Conservation (phyloP, 208 protist species). For the Leishmania turanica region DNA sequence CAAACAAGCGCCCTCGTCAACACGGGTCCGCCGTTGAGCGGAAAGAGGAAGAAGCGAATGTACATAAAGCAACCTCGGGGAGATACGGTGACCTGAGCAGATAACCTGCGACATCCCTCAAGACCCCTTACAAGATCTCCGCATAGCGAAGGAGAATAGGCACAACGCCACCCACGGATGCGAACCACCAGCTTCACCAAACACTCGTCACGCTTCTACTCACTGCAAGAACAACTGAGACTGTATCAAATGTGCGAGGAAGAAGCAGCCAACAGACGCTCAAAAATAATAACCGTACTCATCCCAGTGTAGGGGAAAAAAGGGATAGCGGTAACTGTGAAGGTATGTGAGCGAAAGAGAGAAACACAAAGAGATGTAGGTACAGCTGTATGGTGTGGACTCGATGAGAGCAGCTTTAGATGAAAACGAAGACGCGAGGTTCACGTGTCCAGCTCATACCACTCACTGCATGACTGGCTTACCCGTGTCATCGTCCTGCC, state of each 20-base stretch:
- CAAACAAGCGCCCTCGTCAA: not conserved
- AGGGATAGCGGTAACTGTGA: not conserved
- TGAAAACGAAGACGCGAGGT: not conserved
- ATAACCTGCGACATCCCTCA: not conserved
- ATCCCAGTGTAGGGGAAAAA: not conserved
- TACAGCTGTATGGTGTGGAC: not conserved
- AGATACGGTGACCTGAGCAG: no score
- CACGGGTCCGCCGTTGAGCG: not conserved
- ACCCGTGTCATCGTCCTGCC: not conserved
- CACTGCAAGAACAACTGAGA: not conserved
- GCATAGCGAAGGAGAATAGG: not conserved
- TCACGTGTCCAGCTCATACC: not conserved
- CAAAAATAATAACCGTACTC: not conserved
- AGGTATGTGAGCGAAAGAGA: not conserved
- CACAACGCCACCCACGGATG: not conserved
- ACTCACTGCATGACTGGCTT: conserved; percentile 18
- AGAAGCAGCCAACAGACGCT: no score
- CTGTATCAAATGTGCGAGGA: not conserved
- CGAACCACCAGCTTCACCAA: not conserved
- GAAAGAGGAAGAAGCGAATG: not conserved
- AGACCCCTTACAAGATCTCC: not conserved
- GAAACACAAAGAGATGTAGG: not conserved
- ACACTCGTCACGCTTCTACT: not conserved
- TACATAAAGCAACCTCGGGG: not conserved
- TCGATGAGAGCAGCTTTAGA: not conserved